Evolutionary conservation across 805 yeast species (phyloP).

Genomic region (Kodamaea jinghongensis): DNA sequence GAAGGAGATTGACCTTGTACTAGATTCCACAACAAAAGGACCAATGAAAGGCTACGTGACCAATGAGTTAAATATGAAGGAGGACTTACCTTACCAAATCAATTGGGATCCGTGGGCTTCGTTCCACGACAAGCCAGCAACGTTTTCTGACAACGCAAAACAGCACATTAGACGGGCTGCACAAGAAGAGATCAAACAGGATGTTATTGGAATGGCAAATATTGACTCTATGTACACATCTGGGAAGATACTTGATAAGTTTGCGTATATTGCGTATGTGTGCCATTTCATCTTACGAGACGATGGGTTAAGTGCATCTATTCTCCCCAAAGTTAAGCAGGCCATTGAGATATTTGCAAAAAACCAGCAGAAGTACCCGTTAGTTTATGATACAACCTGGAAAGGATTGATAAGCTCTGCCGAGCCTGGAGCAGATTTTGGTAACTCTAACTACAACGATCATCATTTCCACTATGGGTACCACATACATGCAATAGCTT

Average conservation of each 20-base stretch:
- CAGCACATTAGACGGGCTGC: conserved; percentile 47
- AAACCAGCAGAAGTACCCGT: conserved; percentile 69
- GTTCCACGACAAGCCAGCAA: conserved; percentile 31
- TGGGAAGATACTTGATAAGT: conserved; percentile 86
- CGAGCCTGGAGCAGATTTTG: conserved; percentile 62
- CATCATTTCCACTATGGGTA: conserved; percentile 79
- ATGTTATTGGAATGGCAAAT: conserved; percentile 55
- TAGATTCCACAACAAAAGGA: conserved; percentile 54
- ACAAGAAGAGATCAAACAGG: conserved; percentile 50
- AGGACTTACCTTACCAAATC: conserved; percentile 40
- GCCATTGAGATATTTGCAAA: conserved; percentile 68
- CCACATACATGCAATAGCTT: conserved; percentile 68
- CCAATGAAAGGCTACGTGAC: conserved; percentile 44
- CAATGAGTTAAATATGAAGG: conserved; percentile 39
- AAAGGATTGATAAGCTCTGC: conserved; percentile 75
- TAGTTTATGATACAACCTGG: conserved; percentile 78
- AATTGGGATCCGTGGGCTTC: conserved; percentile 58
- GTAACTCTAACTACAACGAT: conserved; percentile 68
- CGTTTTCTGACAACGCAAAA: conserved; percentile 32
- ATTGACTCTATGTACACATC: conserved; percentile 86
- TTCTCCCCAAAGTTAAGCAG: conserved; percentile 57
- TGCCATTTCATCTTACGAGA: conserved; percentile 66
- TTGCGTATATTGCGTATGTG: conserved; percentile 79
- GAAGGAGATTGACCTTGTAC: conserved; percentile 28
- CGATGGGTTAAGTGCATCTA: conserved; percentile 43